A percentile compares a stretch with the other conserved stretches of the same genome.
Evolutionary conservation across 2,329 filamentous ascomycete genomes (phyloP).

Genomic region (Rugonectria rugulosa): DNA sequence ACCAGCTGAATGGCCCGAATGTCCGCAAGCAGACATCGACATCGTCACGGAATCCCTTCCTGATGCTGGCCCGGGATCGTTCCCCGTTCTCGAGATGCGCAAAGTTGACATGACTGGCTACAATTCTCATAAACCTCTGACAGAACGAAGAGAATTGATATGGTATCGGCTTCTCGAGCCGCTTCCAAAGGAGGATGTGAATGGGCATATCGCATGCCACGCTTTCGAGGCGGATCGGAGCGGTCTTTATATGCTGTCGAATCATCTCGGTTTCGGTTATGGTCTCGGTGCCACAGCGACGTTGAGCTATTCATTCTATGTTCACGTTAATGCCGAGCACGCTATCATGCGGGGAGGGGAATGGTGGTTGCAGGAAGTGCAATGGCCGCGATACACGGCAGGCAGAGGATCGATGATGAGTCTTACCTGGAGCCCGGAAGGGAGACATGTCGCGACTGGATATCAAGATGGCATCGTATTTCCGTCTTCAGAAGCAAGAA

Average conservation of each 20-base stretch:
- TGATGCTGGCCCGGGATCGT: slow-evolving; percentile 49
- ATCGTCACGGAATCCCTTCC: slow-evolving; percentile 46
- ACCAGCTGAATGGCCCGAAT: slow-evolving; percentile 53
- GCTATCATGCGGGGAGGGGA: slow-evolving; percentile 55
- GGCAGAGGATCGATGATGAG: slow-evolving; percentile 57
- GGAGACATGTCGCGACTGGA: slow-evolving; percentile 61
- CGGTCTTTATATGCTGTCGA: slow-evolving; percentile 58
- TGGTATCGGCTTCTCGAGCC: slow-evolving; percentile 58
- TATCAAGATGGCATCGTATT: slow-evolving; percentile 61
- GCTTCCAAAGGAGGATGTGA: slow-evolving; percentile 49
- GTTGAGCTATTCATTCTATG: slow-evolving; percentile 59
- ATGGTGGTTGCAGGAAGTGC: slow-evolving; percentile 64
- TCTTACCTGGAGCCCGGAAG: slow-evolving; percentile 62
- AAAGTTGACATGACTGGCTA: slow-evolving; percentile 60
- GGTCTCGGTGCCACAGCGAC: slow-evolving; percentile 52
- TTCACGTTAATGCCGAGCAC: slow-evolving; percentile 58
- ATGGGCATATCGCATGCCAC: slow-evolving; percentile 57
- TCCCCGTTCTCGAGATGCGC: slow-evolving; percentile 61
- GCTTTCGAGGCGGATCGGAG: slow-evolving; percentile 63
- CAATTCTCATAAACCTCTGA: slow-evolving; percentile 51
- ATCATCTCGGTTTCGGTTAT: slow-evolving; percentile 57
- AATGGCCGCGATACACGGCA: slow-evolving; percentile 55
- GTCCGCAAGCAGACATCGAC: slow-evolving; percentile 56
- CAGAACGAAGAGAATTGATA: slow-evolving; percentile 57
- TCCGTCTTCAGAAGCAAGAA: slow-evolving; percentile 26